A percentile compares a stretch with the other conserved stretches of the same genome.
Evolutionary conservation across 2,329 filamentous ascomycete species (phyloP).

Genomic region (Ambrosiella beaveri): DNA sequence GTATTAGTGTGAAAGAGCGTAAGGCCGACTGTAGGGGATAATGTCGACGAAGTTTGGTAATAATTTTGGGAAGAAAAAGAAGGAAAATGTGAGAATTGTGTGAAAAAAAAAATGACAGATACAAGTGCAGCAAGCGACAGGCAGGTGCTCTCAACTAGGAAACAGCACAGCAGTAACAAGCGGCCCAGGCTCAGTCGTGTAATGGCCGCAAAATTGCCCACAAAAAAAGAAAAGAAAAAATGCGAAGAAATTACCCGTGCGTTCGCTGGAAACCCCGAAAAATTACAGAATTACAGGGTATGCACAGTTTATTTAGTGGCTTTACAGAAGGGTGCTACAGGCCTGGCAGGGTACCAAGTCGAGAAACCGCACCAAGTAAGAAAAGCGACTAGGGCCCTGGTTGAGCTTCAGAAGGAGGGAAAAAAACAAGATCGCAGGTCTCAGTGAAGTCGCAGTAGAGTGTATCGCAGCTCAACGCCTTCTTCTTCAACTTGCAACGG

Average conservation of each 20-base stretch:
- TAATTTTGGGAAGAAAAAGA: constrained; percentile 3
- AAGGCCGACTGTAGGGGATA: background rate
- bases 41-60: background rate
- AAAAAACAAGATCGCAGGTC: background rate
- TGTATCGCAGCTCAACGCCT: too few species aligned
- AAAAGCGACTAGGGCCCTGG: too few species aligned
- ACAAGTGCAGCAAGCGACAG: background rate
- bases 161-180: too few species aligned
- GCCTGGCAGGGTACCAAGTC: background rate
- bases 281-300: background rate
- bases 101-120: background rate
- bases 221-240: background rate
- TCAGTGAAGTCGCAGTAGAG: too few species aligned
- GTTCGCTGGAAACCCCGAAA: background rate
- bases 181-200: background rate
- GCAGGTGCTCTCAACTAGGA: too few species aligned
- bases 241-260: background rate
- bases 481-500: too few species aligned
- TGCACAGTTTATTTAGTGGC: background rate
- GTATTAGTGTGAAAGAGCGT: constrained; percentile 2
- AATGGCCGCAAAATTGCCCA: background rate
- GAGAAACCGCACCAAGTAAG: too few species aligned
- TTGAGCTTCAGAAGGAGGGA: background rate
- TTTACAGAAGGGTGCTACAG: background rate
- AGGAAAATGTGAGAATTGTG: background rate